Conservation (phyloP, 2,329 filamentous ascomycete genomes). For the Tolypocladium capitatum region DNA sequence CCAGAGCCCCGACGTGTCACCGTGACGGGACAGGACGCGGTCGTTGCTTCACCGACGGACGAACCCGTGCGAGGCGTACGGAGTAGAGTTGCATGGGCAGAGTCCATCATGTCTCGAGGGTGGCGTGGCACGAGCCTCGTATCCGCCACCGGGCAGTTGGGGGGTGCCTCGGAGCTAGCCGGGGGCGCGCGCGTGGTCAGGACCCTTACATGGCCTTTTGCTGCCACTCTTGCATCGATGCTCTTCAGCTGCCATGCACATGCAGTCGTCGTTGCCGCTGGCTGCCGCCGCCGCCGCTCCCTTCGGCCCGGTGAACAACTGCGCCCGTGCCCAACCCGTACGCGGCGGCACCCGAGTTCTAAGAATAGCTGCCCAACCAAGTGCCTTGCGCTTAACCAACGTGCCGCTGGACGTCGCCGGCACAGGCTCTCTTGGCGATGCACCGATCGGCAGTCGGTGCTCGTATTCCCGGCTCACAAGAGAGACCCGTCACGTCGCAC, state of each 20-base stretch:
- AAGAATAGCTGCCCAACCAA: too few species aligned
- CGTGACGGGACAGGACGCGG: not conserved
- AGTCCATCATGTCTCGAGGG: constrained; percentile 1
- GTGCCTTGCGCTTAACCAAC: too few species aligned
- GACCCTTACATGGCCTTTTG: not conserved
- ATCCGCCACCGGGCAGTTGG: not conserved
- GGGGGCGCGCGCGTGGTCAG: not conserved
- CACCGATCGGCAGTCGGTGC: not conserved
- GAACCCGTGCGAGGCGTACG: not conserved
- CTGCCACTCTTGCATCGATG: not conserved
- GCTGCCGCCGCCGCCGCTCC: too few species aligned
- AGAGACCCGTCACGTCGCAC: not conserved
- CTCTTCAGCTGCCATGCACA: not conserved
- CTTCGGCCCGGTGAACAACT: too few species aligned
- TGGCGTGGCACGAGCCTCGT: constrained; percentile 11
- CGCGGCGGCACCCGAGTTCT: not conserved
- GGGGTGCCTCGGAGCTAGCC: not conserved
- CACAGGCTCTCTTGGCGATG: too few species aligned
- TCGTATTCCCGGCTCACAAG: not conserved
- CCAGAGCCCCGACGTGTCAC: not conserved
- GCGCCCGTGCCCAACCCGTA: too few species aligned
- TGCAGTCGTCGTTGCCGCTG: too few species aligned
- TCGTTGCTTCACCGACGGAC: not conserved
- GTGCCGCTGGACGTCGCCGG: too few species aligned
- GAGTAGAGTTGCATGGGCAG: not conserved